phyloP scores from a whole-genome alignment of 441 rosid genomes.

The Croton setiger region DNA sequence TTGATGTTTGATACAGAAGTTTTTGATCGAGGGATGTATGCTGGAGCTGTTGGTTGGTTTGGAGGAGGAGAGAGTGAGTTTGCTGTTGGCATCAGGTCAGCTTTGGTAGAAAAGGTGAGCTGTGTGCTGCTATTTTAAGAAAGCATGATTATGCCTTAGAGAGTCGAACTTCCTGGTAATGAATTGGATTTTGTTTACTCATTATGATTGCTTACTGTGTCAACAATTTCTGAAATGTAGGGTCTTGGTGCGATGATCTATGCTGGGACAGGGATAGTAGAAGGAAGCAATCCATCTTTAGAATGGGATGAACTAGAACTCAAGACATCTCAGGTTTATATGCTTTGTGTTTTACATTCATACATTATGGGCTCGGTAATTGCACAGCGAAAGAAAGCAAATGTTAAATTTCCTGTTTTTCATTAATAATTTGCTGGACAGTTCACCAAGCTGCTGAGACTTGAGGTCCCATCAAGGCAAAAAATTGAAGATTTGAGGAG shows the following conservation, averaged over 20 bases:
- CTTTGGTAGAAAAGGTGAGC: conserved; percentile 81
- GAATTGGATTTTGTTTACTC: background rate
- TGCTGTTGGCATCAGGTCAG: conserved; percentile 95
- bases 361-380: background rate
- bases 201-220: background rate
- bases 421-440: conserved; percentile 23
- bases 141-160: background rate
- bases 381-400: too few relatives aligned
- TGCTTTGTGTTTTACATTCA: background rate
- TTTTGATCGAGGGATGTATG: conserved; percentile 97
- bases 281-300: conserved; percentile 74
- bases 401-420: conserved; percentile 2
- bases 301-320: conserved; percentile 97
- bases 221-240: conserved; percentile 32
- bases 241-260: conserved; percentile 80
- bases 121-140: background rate
- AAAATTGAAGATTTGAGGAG: conserved; percentile 35
- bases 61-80: conserved; percentile 98
- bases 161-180: conserved; percentile 1
- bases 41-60: conserved; percentile 96
- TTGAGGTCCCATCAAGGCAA: conserved; percentile 45
- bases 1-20: conserved; percentile 43
- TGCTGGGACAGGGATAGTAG: conserved; percentile 90
- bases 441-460: conserved; percentile 79
- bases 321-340: conserved; percentile 86